Evolutionary conservation across 2,329 filamentous ascomycete genomes (phyloP).

Genomic region (Paracoccidioides brasiliensis): DNA sequence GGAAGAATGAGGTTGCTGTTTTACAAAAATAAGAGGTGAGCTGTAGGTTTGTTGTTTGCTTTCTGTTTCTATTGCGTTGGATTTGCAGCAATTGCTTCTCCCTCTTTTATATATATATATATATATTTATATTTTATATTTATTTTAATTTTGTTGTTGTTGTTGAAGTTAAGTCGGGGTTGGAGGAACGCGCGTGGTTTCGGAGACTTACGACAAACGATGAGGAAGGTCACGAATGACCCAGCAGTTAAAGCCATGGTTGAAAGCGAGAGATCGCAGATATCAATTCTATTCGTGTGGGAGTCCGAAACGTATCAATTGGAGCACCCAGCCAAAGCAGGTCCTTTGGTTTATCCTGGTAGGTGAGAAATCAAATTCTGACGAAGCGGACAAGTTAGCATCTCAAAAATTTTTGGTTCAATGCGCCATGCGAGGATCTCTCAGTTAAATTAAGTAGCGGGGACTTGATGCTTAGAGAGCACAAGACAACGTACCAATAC

Average conservation of each 20-base stretch:
- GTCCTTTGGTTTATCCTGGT: not conserved
- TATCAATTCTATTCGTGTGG: not conserved
- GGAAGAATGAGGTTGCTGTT: constrained; percentile 84
- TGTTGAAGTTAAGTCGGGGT: constrained; percentile 3
- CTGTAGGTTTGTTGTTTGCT: constrained; percentile 2
- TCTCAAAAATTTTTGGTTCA: not conserved
- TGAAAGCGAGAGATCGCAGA: not conserved
- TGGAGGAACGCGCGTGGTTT: constrained; percentile 4
- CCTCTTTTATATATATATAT: no score
- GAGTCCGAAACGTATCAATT: not conserved
- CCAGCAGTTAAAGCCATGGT: constrained; percentile 30
- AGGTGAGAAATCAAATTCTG: not conserved
- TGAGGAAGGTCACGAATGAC: constrained; percentile 92
- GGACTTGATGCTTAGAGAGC: not conserved
- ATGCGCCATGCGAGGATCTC: not conserved
- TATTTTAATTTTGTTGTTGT: not conserved
- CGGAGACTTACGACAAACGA: constrained; percentile 68
- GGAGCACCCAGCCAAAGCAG: not conserved
- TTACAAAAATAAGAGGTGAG: not conserved
- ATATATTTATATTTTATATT: no score
- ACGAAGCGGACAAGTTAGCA: not conserved
- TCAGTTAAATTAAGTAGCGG: not conserved
- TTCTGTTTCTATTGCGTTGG: not conserved
- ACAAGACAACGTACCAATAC: not conserved
- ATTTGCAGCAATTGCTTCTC: not conserved